Conservation (phyloP, 805 yeast species). For the Metschnikowia anglica region DNA sequence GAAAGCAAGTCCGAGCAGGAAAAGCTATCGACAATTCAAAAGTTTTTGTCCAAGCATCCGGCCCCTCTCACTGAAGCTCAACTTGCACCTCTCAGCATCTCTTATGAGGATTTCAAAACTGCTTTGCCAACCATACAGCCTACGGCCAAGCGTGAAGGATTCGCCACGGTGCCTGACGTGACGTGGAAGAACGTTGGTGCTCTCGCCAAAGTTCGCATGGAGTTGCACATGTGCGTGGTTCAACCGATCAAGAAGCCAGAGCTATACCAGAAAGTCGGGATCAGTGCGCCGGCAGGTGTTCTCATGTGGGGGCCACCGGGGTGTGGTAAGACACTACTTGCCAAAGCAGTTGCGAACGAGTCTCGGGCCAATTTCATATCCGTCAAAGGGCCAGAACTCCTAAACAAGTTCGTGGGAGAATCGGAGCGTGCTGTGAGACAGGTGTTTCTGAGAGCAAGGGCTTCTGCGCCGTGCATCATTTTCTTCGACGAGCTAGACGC, state of each 20-base stretch:
- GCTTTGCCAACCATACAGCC: constrained; percentile 96
- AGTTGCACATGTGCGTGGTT: constrained; percentile 94
- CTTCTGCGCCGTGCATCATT: constrained; percentile 89
- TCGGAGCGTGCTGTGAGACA: constrained; percentile 92
- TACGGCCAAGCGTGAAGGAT: constrained; percentile 96
- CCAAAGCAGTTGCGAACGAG: constrained; percentile 97
- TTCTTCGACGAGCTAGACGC: constrained; percentile 97
- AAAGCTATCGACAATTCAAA: constrained; percentile 63
- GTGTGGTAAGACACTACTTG: constrained; percentile 94
- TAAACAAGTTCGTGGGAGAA: constrained; percentile 95
- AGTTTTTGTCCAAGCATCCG: constrained; percentile 72
- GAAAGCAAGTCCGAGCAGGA: constrained; percentile 35
- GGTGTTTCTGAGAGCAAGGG: constrained; percentile 88
- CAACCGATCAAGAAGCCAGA: constrained; percentile 95
- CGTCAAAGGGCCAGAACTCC: constrained; percentile 91
- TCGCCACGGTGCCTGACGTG: constrained; percentile 97
- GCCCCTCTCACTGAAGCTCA: constrained; percentile 75
- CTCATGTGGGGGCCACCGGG: constrained; percentile 99
- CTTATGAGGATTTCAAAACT: constrained; percentile 71
- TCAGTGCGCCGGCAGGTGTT: constrained; percentile 95
- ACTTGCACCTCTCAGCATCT: constrained; percentile 71
- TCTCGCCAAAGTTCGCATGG: constrained; percentile 72
- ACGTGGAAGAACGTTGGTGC: constrained; percentile 97
- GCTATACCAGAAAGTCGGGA: constrained; percentile 84
- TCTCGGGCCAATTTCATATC: constrained; percentile 95